Conservation (phyloP, 805 yeast genomes). For the Naumovozyma dairenensis region DNA sequence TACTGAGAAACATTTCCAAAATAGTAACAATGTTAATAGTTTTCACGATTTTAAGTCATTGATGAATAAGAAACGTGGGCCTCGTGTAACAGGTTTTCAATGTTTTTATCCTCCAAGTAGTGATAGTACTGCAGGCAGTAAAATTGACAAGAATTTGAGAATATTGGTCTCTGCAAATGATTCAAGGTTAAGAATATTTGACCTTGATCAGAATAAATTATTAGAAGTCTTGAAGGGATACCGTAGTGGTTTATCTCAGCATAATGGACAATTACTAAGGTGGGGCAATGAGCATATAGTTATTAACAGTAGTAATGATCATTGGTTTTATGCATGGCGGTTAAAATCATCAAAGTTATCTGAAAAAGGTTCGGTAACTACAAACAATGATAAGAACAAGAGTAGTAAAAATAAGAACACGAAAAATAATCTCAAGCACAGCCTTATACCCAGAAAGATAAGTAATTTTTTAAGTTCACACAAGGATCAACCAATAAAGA, state of each 20-base stretch:
- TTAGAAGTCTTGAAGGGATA: constrained; percentile 67
- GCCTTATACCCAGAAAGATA: too few species aligned
- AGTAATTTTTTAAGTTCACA: too few species aligned
- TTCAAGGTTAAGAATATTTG: constrained; percentile 61
- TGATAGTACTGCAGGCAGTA: too few species aligned
- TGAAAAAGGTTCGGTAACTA: too few species aligned
- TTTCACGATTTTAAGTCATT: not conserved
- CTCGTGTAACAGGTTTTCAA: constrained; percentile 74
- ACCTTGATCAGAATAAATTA: constrained; percentile 41
- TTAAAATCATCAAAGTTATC: constrained; percentile 28
- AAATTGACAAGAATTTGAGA: too few species aligned
- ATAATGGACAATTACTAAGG: constrained; percentile 39
- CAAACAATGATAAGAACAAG: too few species aligned
- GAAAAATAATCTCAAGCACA: too few species aligned
- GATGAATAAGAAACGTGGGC: constrained; percentile 25
- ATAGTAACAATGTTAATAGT: not conserved
- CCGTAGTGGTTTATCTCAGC: constrained; percentile 60
- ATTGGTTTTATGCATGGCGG: constrained; percentile 78
- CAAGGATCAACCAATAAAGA: constrained; percentile 13
- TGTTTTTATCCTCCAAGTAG: constrained; percentile 28
- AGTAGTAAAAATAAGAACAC: too few species aligned
- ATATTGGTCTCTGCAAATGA: constrained; percentile 70
- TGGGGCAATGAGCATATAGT: constrained; percentile 32
- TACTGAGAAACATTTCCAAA: constrained; percentile 30
- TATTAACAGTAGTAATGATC: constrained; percentile 79